Evolutionary conservation across 371 early-diverging fungal species (phyloP).

Genomic region (Lichtheimia ramosa): DNA sequence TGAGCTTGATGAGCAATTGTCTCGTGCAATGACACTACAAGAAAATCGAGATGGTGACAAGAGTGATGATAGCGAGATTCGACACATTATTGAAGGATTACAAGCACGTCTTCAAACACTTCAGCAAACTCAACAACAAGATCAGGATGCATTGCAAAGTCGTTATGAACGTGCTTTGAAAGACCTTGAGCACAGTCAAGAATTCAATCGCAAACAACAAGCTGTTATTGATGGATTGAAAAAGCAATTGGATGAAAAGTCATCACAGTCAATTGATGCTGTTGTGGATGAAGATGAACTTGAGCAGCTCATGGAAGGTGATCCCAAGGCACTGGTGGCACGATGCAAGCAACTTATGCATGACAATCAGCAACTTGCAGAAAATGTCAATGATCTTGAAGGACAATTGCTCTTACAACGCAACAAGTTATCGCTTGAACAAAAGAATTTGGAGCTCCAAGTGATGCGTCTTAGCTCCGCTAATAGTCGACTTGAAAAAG

Average conservation of each 20-base stretch:
- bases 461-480: constrained; percentile 39
- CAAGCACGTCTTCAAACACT: constrained; percentile 4
- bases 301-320: background rate
- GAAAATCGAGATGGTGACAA: background rate
- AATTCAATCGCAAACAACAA: constrained; percentile 4
- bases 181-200: constrained; percentile 7
- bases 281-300: background rate
- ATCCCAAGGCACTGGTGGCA: background rate
- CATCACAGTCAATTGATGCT: background rate
- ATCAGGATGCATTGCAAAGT: constrained; percentile 6
- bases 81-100: constrained; percentile 2
- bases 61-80: constrained; percentile 5
- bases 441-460: constrained; percentile 43
- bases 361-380: constrained; percentile 36
- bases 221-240: constrained; percentile 1
- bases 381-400: constrained; percentile 38
- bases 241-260: background rate
- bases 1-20: constrained; percentile 24
- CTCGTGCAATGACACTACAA: background rate
- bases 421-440: constrained; percentile 30
- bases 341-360: constrained; percentile 12
- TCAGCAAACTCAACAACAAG: constrained; percentile 7
- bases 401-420: constrained; percentile 37
- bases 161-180: constrained; percentile 5
- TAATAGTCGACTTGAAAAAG: constrained; percentile 47